Evolutionary conservation across 2,329 filamentous ascomycete species (phyloP).

Genomic region (Beauveria rudraprayagi): DNA sequence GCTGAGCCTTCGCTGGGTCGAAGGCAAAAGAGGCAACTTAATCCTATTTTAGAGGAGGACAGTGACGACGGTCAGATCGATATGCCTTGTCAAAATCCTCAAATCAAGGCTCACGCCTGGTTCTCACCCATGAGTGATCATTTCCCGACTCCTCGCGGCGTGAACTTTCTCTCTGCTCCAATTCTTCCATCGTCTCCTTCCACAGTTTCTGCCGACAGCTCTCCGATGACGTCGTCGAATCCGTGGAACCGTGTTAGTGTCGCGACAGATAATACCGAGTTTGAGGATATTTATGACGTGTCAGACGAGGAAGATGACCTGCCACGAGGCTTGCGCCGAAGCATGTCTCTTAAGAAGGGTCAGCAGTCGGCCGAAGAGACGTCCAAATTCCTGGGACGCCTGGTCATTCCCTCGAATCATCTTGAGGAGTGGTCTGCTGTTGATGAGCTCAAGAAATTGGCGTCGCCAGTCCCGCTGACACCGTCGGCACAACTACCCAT

Average conservation of each 20-base stretch:
- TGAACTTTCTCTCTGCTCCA: slow-evolving; percentile 56
- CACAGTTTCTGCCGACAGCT: slow-evolving; percentile 43
- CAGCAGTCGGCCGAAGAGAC: slow-evolving; percentile 21
- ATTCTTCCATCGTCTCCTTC: slow-evolving; percentile 55
- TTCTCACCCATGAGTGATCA: slow-evolving; percentile 53
- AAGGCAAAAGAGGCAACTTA: slow-evolving; percentile 46
- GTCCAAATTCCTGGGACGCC: slow-evolving; percentile 29
- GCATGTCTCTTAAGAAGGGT: slow-evolving; percentile 33
- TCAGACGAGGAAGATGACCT: slow-evolving; percentile 63
- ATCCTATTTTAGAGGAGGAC: slow-evolving; percentile 58
- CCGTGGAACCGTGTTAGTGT: slow-evolving; percentile 57
- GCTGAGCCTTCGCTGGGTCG: slow-evolving; percentile 48
- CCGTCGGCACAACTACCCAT: slow-evolving; percentile 63
- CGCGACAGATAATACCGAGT: slow-evolving; percentile 61
- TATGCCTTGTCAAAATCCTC: slow-evolving; percentile 20
- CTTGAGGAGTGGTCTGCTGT: slow-evolving; percentile 36
- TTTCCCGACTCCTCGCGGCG: slow-evolving; percentile 64
- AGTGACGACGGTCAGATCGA: slow-evolving; percentile 26
- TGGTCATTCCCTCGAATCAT: slow-evolving; percentile 41
- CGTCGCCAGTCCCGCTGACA: slow-evolving; percentile 54
- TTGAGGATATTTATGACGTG: slow-evolving; percentile 81
- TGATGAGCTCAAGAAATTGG: slow-evolving; percentile 38
- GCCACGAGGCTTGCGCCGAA: slow-evolving; percentile 18
- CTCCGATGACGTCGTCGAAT: slow-evolving; percentile 47
- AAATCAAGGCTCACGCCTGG: slow-evolving; percentile 50